Evolutionary conservation across 371 early-diverging fungal genomes (phyloP), one percentile per base, ranked within the genome.

Genomic region (Sporodiniella umbellata): DNA sequence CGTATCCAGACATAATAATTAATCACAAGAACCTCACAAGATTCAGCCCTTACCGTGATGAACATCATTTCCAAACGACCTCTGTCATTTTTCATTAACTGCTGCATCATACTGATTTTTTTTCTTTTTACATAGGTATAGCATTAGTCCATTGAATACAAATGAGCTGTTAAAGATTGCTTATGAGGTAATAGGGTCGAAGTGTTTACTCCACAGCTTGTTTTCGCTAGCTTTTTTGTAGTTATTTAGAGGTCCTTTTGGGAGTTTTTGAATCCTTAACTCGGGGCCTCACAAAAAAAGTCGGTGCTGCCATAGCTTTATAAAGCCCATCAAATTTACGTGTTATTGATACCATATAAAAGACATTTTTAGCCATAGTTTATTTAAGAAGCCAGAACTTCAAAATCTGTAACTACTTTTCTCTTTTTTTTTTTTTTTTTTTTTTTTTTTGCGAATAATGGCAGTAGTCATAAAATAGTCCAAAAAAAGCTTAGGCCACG

Each of bases 171-270:
- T 50, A 54, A 23, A 62, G 61, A 49, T 70, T 59, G 46, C 53
- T 40, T 5, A 62, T 45, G 4, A 64, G 37, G 45, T 59, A 61
- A 21, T 57, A 62, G 69, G 64, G 39, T 69, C 69, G 40, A 51
- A 64, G 49, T 58, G 64, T 4, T 56, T 68, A 51, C 46, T 68
- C 62, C 69, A 68, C 35, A 68, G 45, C 46, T 60, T 58, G 26
- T 31, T 63, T 64, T 68, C 62, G 54, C 52, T 58, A 45, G 56
- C 51, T 33, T 42, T 24, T 30, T 53, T 53, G 51, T 62, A 45
- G 54, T 48, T 45, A 39, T 48, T 58, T 38, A 52, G 35, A 39
- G 56, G 50, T 47, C 28, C 21, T 35, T 1, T 47, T 38, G 56
- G 50, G 28, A 56, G 45, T 40, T 56, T 49, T 14, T 56, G 45